Evolutionary conservation across 805 yeast species (phyloP).

Genomic region (Candida morakotiae): DNA sequence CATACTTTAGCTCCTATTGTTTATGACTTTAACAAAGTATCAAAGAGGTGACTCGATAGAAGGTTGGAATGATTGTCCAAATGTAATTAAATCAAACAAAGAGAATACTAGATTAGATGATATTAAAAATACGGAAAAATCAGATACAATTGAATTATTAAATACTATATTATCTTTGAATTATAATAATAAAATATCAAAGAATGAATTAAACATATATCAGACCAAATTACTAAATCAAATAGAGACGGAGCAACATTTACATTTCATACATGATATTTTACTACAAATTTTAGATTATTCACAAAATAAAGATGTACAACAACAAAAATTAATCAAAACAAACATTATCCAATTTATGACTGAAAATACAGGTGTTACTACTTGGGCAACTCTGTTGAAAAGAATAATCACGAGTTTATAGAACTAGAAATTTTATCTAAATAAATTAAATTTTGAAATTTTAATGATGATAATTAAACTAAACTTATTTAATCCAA

Average conservation of each 20-base stretch:
- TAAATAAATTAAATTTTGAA: too few species aligned
- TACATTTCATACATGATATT: constrained; percentile 13
- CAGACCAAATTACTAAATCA: constrained; percentile 29
- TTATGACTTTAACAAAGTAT: constrained; percentile 29
- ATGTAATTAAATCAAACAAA: not conserved
- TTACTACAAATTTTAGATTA: constrained; percentile 3
- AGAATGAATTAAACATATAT: constrained; percentile 42
- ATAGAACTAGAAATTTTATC: not conserved
- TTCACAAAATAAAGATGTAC: not conserved
- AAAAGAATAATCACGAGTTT: constrained; percentile 41
- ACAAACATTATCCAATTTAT: constrained; percentile 45
- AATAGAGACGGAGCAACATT: constrained; percentile 6
- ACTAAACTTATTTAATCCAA: too few species aligned
- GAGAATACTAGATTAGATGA: not conserved
- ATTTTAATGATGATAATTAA: too few species aligned
- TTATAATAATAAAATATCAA: constrained; percentile 22
- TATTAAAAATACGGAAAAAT: not conserved
- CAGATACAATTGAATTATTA: constrained; percentile 3
- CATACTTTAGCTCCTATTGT: too few species aligned
- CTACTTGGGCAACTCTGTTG: constrained; percentile 66
- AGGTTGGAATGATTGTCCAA: constrained; percentile 67
- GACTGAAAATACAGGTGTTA: constrained; percentile 52
- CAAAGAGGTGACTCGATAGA: constrained; percentile 37
- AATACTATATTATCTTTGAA: constrained; percentile 15
- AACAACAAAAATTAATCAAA: constrained; percentile 21